A percentile compares a stretch with the other conserved stretches of the same genome.
phyloP scores from a whole-genome alignment of 1,284 basidiomycete genomes.

The Apiotrichum brassicae region DNA sequence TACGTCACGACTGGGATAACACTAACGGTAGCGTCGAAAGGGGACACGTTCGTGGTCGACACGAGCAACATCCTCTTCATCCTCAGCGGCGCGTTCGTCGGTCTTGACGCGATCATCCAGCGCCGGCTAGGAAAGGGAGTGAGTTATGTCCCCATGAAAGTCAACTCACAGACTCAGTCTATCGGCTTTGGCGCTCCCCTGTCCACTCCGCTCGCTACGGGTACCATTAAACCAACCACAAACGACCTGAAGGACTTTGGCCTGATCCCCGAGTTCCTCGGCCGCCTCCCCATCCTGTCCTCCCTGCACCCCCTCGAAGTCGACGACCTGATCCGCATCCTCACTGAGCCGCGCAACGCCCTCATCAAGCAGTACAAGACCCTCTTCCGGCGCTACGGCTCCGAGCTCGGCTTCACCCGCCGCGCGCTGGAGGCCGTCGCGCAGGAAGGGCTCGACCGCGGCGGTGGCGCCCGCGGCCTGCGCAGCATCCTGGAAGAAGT shows the following conservation, averaged over 20 bases:
- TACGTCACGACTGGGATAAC: neutral
- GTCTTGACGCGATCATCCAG: conserved; percentile 74
- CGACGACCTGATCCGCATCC: conserved; percentile 74
- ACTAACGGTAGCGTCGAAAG: conserved; percentile 27
- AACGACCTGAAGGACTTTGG: conserved; percentile 79
- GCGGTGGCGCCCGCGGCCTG: conserved; percentile 82
- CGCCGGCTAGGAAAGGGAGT: conserved; percentile 75
- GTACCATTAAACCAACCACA: conserved; percentile 33
- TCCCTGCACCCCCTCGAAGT: conserved; percentile 66
- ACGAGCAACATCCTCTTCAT: conserved; percentile 82
- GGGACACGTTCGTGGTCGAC: conserved; percentile 44
- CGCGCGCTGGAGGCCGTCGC: conserved; percentile 59
- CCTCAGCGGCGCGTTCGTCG: conserved; percentile 87
- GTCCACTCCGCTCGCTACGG: conserved; percentile 23
- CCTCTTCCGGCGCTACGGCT: conserved; percentile 54
- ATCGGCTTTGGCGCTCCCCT: conserved; percentile 79
- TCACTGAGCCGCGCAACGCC: conserved; percentile 85
- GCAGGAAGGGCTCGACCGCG: conserved; percentile 64
- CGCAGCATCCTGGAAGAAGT: conserved; percentile 85
- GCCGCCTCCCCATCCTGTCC: conserved; percentile 79
- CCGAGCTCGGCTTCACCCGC: conserved; percentile 45
- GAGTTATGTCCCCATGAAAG: conserved; percentile 39
- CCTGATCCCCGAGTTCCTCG: conserved; percentile 91
- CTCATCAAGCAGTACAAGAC: conserved; percentile 82
- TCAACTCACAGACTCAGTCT: conserved; percentile 52